Conservation (phyloP, 306 rosid species). For the Casuarina cunninghamiana region DNA sequence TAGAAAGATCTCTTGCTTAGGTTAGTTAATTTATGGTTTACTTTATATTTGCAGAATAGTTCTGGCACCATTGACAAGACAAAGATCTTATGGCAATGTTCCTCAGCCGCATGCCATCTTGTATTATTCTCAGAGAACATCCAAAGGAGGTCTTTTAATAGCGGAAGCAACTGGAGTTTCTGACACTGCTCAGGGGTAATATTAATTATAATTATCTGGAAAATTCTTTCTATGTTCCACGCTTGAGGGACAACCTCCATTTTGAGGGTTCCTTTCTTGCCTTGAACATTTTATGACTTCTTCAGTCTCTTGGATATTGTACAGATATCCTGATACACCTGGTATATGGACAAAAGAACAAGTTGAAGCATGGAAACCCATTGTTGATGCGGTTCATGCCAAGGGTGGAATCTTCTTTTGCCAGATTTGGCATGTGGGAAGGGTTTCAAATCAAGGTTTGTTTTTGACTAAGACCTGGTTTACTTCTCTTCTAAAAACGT, state of each 20-base stretch:
- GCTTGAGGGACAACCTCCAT: too few species aligned
- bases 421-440: conserved; percentile 63
- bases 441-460: conserved; percentile 41
- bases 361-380: conserved; percentile 58
- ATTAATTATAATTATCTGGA: background rate
- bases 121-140: conserved; percentile 41
- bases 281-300: background rate
- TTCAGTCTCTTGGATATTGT: conserved; percentile 5
- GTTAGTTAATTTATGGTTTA: background rate
- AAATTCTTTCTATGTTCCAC: too few species aligned
- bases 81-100: conserved; percentile 44
- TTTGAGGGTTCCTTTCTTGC: background rate
- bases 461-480: background rate
- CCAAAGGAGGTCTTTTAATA: conserved; percentile 48
- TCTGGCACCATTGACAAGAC: conserved; percentile 57
- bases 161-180: conserved; percentile 52
- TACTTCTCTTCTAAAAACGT: too few species aligned
- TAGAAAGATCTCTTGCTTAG: too few species aligned
- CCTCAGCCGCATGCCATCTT: conserved; percentile 65
- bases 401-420: conserved; percentile 55
- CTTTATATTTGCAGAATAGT: conserved; percentile 39
- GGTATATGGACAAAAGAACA: conserved; percentile 63
- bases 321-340: conserved; percentile 40
- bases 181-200: conserved; percentile 57
- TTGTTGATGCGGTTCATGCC: conserved; percentile 60